Evolutionary conservation across 441 rosid genomes (phyloP).

Genomic region (Syzygium syzygioides): DNA sequence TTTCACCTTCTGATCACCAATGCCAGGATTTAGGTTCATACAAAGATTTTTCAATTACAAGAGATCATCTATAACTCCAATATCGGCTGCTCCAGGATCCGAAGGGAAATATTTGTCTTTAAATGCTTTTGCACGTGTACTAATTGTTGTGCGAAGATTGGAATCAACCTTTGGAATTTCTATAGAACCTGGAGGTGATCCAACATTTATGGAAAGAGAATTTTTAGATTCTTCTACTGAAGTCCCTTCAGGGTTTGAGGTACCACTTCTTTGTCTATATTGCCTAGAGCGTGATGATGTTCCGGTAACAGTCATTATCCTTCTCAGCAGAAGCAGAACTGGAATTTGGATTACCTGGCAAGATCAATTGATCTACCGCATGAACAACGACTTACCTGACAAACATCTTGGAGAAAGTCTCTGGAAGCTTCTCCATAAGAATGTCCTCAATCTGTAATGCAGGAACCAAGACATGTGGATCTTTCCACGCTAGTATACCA

Average conservation of each 20-base stretch:
- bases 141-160: slow-evolving; percentile 61
- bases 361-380: slow-evolving; percentile 93
- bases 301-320: slow-evolving; percentile 70
- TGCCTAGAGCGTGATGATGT: slow-evolving; percentile 84
- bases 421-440: slow-evolving; percentile 99
- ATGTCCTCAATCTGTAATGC: slow-evolving; percentile 97
- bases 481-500: slow-evolving; percentile 99
- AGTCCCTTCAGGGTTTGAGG: slow-evolving; percentile 61
- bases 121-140: slow-evolving; percentile 89
- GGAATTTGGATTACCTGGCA: slow-evolving; percentile 53
- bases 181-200: slow-evolving; percentile 54
- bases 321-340: slow-evolving; percentile 47
- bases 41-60: slow-evolving; percentile 82
- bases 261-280: slow-evolving; percentile 73
- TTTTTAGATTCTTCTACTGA: slow-evolving; percentile 60
- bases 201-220: slow-evolving; percentile 45
- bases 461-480: slow-evolving; percentile 97
- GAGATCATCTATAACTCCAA: slow-evolving; percentile 97
- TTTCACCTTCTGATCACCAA: slow-evolving; percentile 84
- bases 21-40: slow-evolving; percentile 64
- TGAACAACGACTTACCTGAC: slow-evolving; percentile 98
- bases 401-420: slow-evolving; percentile 88
- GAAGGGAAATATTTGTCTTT: slow-evolving; percentile 83
- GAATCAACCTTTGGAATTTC: slow-evolving; percentile 71
- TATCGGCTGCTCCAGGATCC: slow-evolving; percentile 68